phyloP scores from a whole-genome alignment of 2,329 filamentous ascomycete species.

The Aureobasidium sp. region DNA sequence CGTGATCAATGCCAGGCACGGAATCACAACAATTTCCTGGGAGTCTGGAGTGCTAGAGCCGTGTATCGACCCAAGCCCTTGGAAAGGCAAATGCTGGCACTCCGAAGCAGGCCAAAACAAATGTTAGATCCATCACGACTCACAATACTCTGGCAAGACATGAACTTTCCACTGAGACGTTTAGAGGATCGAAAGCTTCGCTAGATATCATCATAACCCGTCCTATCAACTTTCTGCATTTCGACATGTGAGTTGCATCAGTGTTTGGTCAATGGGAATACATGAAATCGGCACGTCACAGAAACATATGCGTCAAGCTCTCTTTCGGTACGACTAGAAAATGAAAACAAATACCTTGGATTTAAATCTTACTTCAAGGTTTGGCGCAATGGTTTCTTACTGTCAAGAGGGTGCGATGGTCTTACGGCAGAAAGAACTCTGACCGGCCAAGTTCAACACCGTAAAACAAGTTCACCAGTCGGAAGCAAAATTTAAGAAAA shows the following conservation, averaged over 20 bases:
- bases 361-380: neutral
- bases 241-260: neutral
- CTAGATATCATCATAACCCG: neutral
- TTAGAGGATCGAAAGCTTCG: neutral
- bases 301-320: constrained; percentile 21
- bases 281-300: neutral
- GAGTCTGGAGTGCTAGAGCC: too few species aligned
- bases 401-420: neutral
- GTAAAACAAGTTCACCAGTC: neutral
- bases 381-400: neutral
- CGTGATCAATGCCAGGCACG: neutral
- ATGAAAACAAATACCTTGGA: neutral
- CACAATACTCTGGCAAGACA: neutral
- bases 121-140: neutral
- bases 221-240: neutral
- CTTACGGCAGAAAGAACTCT: neutral
- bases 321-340: neutral
- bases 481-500: neutral
- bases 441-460: neutral
- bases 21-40: too few species aligned
- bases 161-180: neutral
- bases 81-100: neutral
- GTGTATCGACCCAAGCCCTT: too few species aligned
- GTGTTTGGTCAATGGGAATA: neutral
- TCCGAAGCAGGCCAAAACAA: neutral